These are phyloP conservation scores for Pulveroboletus sp. DNA, from an alignment of 768 basidiomycete genomes.

Conservation along the genomic window DNA sequence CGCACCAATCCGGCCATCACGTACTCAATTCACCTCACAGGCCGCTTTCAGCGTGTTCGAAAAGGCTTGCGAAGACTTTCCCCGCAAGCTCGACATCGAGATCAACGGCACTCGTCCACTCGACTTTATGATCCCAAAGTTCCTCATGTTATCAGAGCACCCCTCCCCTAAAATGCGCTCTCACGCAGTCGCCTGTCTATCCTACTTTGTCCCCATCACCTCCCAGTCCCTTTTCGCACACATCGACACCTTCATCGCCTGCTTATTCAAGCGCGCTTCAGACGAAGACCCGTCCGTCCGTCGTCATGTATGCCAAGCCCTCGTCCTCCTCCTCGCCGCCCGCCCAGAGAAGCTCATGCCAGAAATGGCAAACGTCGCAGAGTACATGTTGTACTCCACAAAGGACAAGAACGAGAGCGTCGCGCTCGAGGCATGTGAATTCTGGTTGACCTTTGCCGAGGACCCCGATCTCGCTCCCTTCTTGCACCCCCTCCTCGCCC, in stretches of 20 bases:
- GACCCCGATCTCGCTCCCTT: slow-evolving; percentile 82
- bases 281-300: slow-evolving; percentile 94
- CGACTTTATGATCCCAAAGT: slow-evolving; percentile 95
- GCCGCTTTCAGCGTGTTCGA: slow-evolving; percentile 91
- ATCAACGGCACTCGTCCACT: slow-evolving; percentile 91
- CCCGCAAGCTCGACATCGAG: slow-evolving; percentile 90
- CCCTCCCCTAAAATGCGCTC: slow-evolving; percentile 84
- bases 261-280: slow-evolving; percentile 90
- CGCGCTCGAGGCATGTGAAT: slow-evolving; percentile 97
- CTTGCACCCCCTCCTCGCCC: slow-evolving; percentile 81
- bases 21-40: slow-evolving; percentile 37
- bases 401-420: slow-evolving; percentile 97
- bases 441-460: slow-evolving; percentile 99
- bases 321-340: slow-evolving; percentile 87
- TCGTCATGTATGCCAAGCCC: slow-evolving; percentile 91
- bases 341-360: slow-evolving; percentile 96
- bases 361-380: slow-evolving; percentile 91
- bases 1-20: too few species aligned
- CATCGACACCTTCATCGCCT: slow-evolving; percentile 90
- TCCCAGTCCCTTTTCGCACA: slow-evolving; percentile 85
- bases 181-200: slow-evolving; percentile 90
- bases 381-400: slow-evolving; percentile 98
- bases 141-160: slow-evolving; percentile 85
- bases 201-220: slow-evolving; percentile 86
- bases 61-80: slow-evolving; percentile 96